Evolutionary conservation across 257 asterid species (phyloP).

Genomic region (Solanum pimpinellifolium): DNA sequence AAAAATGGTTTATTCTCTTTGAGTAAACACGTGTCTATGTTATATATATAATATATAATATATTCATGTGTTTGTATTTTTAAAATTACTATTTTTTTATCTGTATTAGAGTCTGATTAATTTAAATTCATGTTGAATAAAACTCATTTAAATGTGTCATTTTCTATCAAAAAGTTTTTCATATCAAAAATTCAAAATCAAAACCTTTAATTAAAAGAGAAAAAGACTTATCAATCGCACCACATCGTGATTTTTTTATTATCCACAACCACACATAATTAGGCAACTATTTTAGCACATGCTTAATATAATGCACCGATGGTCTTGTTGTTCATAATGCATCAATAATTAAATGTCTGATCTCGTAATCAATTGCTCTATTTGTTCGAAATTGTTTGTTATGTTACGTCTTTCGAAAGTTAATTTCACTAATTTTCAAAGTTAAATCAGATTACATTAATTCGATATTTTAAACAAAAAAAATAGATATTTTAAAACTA

Average conservation of each 20-base stretch:
- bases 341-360: not conserved
- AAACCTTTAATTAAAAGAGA: not conserved
- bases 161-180: not conserved
- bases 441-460: too few relatives aligned
- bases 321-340: not conserved
- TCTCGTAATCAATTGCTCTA: not conserved
- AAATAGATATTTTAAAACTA: too few relatives aligned
- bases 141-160: not conserved
- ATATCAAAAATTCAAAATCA: accelerated
- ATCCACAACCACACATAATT: not conserved
- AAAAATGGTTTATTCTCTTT: not conserved
- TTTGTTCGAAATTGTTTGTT: too few relatives aligned
- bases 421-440: too few relatives aligned
- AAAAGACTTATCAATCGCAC: not conserved
- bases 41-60: not conserved
- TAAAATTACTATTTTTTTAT: not conserved
- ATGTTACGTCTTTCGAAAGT: too few relatives aligned
- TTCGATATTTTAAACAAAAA: too few relatives aligned
- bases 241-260: not conserved
- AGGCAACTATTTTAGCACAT: not conserved
- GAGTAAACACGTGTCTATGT: not conserved
- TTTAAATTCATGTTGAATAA: not conserved
- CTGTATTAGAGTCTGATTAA: not conserved
- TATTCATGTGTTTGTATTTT: not conserved
- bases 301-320: not conserved